Evolutionary conservation across 768 basidiomycete genomes (phyloP), one percentile per base, ranked within the genome.

Genomic region (Agaricus bisporus): DNA sequence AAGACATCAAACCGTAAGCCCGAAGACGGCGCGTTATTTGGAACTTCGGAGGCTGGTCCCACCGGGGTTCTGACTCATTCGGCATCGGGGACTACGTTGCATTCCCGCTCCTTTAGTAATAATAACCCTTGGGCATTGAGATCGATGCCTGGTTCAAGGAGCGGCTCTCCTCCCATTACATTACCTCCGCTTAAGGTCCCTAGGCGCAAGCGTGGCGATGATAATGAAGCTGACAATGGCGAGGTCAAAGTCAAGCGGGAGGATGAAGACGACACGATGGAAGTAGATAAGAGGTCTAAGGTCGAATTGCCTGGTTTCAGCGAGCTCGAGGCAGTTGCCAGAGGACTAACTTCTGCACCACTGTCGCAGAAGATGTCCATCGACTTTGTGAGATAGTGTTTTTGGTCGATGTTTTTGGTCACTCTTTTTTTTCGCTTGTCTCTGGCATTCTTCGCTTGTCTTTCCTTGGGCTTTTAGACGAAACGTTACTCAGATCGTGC

Each of bases 151-250:
- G 73, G 70, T 2, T 86, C 84, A 39, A 72, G 88, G 38, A 73
- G 83, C n/a, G 71, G 72, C 20, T 82, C 80, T 7, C 88, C 88
- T 25, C 88, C 87, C 1, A 89, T 90, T 55, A 81, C 73, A 49
- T 68, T 91, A 4, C 78, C 88, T 28, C 88, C 88, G 42, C 67
- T 90, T 49, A 84, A 85, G 60, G 67, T 79, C 17, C 61, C 59
- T 8, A 57, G 56, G 51, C 44, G 49, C 44, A 51, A 38, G 54
- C 45, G 14, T 41, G 51, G 45, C 26, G 61, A 65, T 46, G 66
- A 62, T 10, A 58, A 56, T 43, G 44, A 32, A 42, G 57, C 57
- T 32, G 54, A 53, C 22, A 56, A 54, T 3, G 57, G 46, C 41
- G 48, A 51, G 35, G 53, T 49, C 8, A 53, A 11, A 35, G 43